Evolutionary conservation across 2,329 filamentous ascomycete genomes (phyloP).

Genomic region (Microdochium paspali): DNA sequence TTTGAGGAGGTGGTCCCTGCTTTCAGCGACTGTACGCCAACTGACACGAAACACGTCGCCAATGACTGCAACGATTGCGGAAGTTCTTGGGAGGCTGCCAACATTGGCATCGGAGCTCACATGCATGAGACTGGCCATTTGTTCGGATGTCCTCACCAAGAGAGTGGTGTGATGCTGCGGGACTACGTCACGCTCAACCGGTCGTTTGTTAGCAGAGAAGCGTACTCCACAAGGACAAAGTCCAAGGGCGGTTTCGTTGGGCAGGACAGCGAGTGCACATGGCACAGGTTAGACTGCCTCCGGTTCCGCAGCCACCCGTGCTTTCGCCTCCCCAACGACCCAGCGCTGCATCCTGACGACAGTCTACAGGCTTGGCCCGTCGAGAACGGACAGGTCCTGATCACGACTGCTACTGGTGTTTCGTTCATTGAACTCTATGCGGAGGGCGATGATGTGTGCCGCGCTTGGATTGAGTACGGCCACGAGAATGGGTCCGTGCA

Average conservation of each 20-base stretch:
- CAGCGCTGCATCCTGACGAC: constrained; percentile 52
- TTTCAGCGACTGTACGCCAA: constrained; percentile 84
- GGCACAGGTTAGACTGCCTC: constrained; percentile 83
- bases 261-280: constrained; percentile 74
- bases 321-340: constrained; percentile 75
- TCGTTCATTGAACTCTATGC: constrained; percentile 76
- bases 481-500: constrained; percentile 54
- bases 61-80: constrained; percentile 84
- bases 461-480: constrained; percentile 71
- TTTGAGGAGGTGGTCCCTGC: constrained; percentile 86
- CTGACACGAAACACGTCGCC: constrained; percentile 68
- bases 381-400: constrained; percentile 64
- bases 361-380: constrained; percentile 82
- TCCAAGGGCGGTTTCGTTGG: constrained; percentile 69
- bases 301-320: constrained; percentile 86
- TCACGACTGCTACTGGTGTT: constrained; percentile 73
- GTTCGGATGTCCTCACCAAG: constrained; percentile 83
- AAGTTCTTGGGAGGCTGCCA: constrained; percentile 92
- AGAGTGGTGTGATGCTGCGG: constrained; percentile 82
- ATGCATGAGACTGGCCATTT: constrained; percentile 85
- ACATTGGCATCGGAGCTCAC: constrained; percentile 87
- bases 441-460: constrained; percentile 74
- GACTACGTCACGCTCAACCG: constrained; percentile 82
- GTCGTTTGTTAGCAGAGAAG: constrained; percentile 71
- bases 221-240: constrained; percentile 80